phyloP scores from a whole-genome alignment of 1,284 basidiomycete genomes.

The Coniferiporia sulphurascens region DNA sequence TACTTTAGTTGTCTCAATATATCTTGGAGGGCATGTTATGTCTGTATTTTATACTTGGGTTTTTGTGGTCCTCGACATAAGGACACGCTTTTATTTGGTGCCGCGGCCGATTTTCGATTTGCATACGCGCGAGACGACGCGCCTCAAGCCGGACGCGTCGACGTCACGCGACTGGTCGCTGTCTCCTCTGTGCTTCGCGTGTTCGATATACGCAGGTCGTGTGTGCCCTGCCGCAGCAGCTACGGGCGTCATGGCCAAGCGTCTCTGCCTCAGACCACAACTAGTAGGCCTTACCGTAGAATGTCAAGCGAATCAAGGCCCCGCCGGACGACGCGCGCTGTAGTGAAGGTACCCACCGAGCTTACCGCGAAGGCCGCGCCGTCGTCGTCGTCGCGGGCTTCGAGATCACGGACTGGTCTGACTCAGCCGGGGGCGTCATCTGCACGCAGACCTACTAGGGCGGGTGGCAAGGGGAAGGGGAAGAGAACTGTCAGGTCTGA shows the following conservation, averaged over 20 bases:
- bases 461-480: background rate
- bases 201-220: too few species aligned
- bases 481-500: background rate
- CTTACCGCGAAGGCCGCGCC: background rate
- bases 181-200: too few species aligned
- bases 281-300: too few species aligned
- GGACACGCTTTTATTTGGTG: too few species aligned
- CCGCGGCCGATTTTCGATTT: too few species aligned
- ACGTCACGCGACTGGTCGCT: background rate
- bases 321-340: background rate
- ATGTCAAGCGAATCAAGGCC: conserved; percentile 3
- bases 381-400: background rate
- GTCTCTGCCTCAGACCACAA: background rate
- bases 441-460: background rate
- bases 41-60: too few species aligned
- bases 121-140: background rate
- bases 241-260: too few species aligned
- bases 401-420: background rate
- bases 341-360: background rate
- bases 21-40: too few species aligned
- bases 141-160: conserved; percentile 1
- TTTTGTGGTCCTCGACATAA: too few species aligned
- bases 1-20: too few species aligned
- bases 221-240: too few species aligned
- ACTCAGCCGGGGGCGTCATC: background rate